Evolutionary conservation across 2,329 filamentous ascomycete species (phyloP), one percentile per base, ranked within the genome.

Genomic region (Diaporthe eres): DNA sequence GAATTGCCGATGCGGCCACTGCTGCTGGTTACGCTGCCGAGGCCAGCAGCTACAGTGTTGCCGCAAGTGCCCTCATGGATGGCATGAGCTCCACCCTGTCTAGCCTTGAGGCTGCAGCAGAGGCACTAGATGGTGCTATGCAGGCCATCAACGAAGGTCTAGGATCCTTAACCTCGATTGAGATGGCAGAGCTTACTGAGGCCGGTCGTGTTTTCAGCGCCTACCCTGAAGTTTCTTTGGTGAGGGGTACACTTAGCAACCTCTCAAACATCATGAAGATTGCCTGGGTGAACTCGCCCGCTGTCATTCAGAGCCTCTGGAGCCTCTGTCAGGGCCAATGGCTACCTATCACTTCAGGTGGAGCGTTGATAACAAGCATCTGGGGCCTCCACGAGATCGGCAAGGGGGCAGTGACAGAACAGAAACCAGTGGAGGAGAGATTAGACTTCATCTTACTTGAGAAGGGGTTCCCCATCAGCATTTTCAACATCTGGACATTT

Each of bases 41-140:
- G 10, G 51, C 68, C 31, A 58, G 68, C 44, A 31, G 25, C 8
- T 58, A 71, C 25, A 37, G 25, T 2, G 42, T 57, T 10, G 17
- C n/a, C 31, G 10, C 39, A n/a, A n/a, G 12, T 42, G 58, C 68
- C 4, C 25, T 71, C 19, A 22, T 57, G 22, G 39, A 34, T n/a
- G 51, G 68, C 39, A 47, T 71, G 12, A 17, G 39, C 10, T 47
- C 39, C n/a, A 12, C 55, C 19, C 15, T 58, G 25, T 34, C 28
- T 15, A 31, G 37, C 17, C 37, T 71, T 5, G 68, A 71, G n/a
- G 53, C 39, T 15, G 17, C 68, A 31, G 47, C 42, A 25, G 68
- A 71, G 53, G 68, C 37, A 9, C 39, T 71, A 15, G 68, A 71
- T 58, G 68, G 51, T 19, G 68, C 68, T 34, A 71, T 71, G 68